Conservation (phyloP, 2,329 filamentous ascomycete species). For the Claviceps africana region DNA sequence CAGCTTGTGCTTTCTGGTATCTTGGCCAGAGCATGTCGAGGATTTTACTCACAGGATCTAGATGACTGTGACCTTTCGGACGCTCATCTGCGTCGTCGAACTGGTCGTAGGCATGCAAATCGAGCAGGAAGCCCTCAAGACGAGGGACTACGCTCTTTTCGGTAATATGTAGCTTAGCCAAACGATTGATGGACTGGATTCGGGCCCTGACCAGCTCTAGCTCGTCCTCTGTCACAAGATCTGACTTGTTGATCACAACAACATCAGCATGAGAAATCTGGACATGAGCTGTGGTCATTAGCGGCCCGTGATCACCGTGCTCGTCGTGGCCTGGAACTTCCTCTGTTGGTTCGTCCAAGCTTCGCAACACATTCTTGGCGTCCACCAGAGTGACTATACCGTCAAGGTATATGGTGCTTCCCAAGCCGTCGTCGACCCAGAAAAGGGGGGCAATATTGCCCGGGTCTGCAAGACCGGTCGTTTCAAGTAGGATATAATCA, state of each 20-base stretch:
- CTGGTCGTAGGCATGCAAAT: constrained; percentile 84
- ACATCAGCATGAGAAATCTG: constrained; percentile 97
- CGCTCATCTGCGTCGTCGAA: constrained; percentile 59
- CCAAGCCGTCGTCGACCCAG: constrained; percentile 93
- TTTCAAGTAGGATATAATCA: constrained; percentile 95
- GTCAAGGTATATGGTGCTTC: constrained; percentile 90
- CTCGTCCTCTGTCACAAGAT: constrained; percentile 60
- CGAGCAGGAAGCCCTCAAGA: constrained; percentile 74
- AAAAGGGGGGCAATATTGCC: constrained; percentile 92
- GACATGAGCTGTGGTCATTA: constrained; percentile 84
- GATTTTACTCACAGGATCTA: constrained; percentile 56
- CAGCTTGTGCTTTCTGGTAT: constrained; percentile 5
- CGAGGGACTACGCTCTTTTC: constrained; percentile 65
- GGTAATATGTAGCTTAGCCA: constrained; percentile 75
- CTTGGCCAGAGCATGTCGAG: not conserved
- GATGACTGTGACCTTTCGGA: constrained; percentile 71
- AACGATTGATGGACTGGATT: constrained; percentile 73
- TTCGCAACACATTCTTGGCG: constrained; percentile 77
- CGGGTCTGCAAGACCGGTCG: constrained; percentile 86
- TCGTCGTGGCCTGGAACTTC: constrained; percentile 39
- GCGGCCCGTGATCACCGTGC: constrained; percentile 42
- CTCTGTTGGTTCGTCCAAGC: constrained; percentile 57
- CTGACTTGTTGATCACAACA: constrained; percentile 84
- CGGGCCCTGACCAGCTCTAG: constrained; percentile 55
- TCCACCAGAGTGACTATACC: constrained; percentile 94